Evolutionary conservation across 139 green algal species (phyloP).

Genomic region (Pleodorina starrii): DNA sequence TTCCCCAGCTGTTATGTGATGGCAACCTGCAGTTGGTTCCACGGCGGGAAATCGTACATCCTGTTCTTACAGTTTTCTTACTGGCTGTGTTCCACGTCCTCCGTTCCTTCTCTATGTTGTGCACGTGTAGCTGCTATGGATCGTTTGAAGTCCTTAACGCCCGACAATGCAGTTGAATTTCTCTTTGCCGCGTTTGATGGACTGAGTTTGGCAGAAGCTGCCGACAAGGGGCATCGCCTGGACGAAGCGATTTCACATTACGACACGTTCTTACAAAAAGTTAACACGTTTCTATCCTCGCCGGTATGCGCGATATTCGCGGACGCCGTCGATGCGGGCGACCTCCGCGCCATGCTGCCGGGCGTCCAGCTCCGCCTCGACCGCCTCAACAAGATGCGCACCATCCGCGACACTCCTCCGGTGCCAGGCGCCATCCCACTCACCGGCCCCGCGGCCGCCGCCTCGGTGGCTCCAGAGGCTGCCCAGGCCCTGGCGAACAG

Average conservation of each 20-base stretch:
- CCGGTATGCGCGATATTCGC: neutral
- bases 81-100: too few species aligned
- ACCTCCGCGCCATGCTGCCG: neutral
- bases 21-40: neutral
- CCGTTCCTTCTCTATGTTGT: too few species aligned
- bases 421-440: constrained; percentile 38
- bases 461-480: neutral
- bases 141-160: neutral
- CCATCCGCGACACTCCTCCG: neutral
- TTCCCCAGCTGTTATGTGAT: too few species aligned
- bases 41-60: neutral
- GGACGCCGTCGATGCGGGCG: neutral
- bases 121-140: too few species aligned
- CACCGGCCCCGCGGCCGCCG: neutral
- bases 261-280: neutral
- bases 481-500: neutral
- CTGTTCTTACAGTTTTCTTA: too few species aligned
- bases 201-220: neutral
- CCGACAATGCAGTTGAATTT: neutral
- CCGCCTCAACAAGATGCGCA: constrained; percentile 13
- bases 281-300: neutral
- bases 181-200: neutral
- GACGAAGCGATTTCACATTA: constrained; percentile 25
- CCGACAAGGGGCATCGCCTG: constrained; percentile 6
- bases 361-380: constrained; percentile 10